Evolutionary conservation across 2,329 filamentous ascomycete species (phyloP).

Genomic region (Fusarium veterinarium): DNA sequence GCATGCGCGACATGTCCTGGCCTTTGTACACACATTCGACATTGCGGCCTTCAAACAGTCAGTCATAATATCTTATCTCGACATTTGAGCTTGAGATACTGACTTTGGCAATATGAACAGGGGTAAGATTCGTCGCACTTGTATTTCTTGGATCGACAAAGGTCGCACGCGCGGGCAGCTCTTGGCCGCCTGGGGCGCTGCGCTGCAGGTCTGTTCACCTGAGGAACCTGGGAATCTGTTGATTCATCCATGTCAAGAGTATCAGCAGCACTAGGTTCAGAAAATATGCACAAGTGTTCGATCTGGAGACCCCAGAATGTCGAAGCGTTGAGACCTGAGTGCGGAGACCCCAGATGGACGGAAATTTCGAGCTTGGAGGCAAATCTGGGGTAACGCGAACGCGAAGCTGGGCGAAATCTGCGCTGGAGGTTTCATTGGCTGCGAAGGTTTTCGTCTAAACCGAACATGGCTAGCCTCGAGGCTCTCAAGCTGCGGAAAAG

Average conservation of each 20-base stretch:
- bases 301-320: background rate
- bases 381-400: background rate
- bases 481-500: background rate
- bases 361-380: background rate
- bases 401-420: background rate
- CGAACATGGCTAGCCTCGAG: accelerated
- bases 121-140: background rate
- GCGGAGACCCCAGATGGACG: background rate
- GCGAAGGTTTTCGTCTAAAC: accelerated
- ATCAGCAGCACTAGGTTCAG: background rate
- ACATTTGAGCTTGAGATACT: background rate
- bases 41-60: background rate
- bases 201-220: background rate
- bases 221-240: accelerated
- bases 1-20: background rate
- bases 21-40: background rate
- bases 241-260: background rate
- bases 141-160: background rate
- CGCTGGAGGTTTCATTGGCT: background rate
- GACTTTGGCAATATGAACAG: background rate
- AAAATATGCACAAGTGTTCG: background rate
- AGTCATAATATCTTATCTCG: background rate
- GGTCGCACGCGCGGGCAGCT: background rate
- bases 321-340: background rate
- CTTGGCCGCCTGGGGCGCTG: background rate